Conservation (phyloP, 305 asterid genomes). For the Fraxinus albicans region DNA sequence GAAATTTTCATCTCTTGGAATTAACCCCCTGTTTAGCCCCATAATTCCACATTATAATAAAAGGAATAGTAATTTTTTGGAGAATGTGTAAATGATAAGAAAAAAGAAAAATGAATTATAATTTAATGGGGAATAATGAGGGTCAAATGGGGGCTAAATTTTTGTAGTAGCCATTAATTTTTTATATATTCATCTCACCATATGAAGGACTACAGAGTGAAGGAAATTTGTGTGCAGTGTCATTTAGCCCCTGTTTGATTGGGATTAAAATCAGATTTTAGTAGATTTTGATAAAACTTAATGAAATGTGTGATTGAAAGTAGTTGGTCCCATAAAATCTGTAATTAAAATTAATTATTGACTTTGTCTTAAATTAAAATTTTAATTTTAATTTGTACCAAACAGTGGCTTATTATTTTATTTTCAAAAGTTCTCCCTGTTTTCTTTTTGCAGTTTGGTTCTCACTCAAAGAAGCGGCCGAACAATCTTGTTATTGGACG, state of each 20-base stretch:
- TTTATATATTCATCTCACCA: not conserved
- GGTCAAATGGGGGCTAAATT: too few species aligned
- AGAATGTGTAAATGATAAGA: too few species aligned
- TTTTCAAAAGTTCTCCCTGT: not conserved
- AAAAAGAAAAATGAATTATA: too few species aligned
- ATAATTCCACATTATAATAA: too few species aligned
- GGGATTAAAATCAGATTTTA: too few species aligned
- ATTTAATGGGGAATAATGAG: too few species aligned
- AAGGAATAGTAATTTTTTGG: too few species aligned
- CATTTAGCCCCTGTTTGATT: not conserved
- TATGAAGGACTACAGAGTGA: not conserved
- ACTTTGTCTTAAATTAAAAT: not conserved
- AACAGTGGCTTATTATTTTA: not conserved
- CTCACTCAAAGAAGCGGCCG: constrained; percentile 96
- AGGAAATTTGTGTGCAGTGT: not conserved
- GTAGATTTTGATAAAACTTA: too few species aligned
- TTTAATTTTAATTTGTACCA: not conserved
- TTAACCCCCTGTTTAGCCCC: too few species aligned
- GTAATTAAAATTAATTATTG: too few species aligned
- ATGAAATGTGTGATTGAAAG: not conserved
- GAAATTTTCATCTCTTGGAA: not conserved
- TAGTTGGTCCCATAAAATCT: not conserved
- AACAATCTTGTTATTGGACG: constrained; percentile 89
- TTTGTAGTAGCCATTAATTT: not conserved
- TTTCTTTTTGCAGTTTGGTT: constrained; percentile 58